Conservation (phyloP, 176 grass and related monocot species). For the Metroxylon sagu region DNA sequence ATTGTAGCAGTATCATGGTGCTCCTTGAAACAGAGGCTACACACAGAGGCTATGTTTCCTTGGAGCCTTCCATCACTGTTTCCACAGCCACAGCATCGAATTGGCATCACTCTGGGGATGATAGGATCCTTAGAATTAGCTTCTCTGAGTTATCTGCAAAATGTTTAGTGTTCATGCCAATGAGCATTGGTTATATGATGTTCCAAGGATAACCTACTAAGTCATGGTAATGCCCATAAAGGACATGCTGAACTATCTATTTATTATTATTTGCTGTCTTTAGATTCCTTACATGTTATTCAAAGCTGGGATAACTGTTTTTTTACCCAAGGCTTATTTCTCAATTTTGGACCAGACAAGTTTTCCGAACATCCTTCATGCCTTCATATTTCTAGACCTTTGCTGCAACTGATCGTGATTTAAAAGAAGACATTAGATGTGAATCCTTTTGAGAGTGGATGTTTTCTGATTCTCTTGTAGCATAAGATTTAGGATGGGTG, state of each 20-base stretch:
- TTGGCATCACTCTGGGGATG: background rate
- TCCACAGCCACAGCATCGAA: background rate
- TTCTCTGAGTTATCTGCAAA: background rate
- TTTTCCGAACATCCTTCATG: background rate
- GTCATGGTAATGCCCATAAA: background rate
- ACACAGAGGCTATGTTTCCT: background rate
- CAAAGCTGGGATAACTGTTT: background rate
- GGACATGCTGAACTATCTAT: background rate
- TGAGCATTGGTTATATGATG: background rate
- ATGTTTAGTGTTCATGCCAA: background rate
- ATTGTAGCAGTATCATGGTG: background rate
- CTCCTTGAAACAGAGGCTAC: background rate
- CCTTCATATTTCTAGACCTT: background rate
- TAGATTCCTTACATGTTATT: background rate
- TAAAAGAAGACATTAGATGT: slow-evolving; percentile 5
- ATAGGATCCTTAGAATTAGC: background rate
- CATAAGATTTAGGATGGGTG: background rate
- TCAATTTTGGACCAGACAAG: background rate
- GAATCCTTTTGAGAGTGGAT: background rate
- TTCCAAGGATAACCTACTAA: background rate
- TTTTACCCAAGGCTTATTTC: background rate
- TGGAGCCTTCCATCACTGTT: background rate
- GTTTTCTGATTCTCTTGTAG: background rate
- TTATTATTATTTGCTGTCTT: background rate
- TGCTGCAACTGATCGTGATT: background rate